These are phyloP conservation scores for Heterobasidion occidentale DNA, from an alignment of 1,284 basidiomycete genomes.

Conservation along the genomic window DNA sequence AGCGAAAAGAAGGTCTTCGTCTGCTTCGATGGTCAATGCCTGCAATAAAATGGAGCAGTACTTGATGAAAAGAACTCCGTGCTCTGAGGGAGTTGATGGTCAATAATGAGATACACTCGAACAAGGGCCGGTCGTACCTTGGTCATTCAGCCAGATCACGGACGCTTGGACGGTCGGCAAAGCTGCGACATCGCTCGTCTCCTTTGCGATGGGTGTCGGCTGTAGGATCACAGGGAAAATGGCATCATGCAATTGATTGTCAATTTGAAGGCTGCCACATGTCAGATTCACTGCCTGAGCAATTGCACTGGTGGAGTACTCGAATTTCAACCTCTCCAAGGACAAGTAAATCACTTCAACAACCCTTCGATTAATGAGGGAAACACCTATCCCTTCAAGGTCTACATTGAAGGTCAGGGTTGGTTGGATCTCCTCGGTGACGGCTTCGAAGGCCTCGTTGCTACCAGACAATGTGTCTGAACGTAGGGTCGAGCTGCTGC, in stretches of 20 bases:
- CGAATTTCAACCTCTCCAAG: conserved; percentile 74
- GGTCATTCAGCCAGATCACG: conserved; percentile 87
- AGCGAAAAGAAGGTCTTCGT: conserved; percentile 95
- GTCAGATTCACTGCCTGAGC: conserved; percentile 80
- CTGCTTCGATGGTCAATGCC: conserved; percentile 91
- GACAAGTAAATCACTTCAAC: conserved; percentile 90
- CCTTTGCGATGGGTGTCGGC: conserved; percentile 86
- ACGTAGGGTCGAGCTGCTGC: conserved; percentile 44
- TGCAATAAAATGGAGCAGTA: conserved; percentile 95
- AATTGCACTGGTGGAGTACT: conserved; percentile 78
- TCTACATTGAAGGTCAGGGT: conserved; percentile 69
- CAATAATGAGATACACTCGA: background rate
- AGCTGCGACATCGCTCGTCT: conserved; percentile 73
- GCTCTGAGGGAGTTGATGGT: conserved; percentile 44
- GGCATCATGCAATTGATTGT: conserved; percentile 97
- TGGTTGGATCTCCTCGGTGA: conserved; percentile 70
- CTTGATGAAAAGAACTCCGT: conserved; percentile 95
- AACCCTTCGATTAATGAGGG: conserved; percentile 83
- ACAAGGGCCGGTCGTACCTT: conserved; percentile 44
- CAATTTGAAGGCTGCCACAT: conserved; percentile 90
- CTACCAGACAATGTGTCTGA: conserved; percentile 66
- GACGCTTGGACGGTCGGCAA: conserved; percentile 90
- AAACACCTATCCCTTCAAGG: conserved; percentile 89
- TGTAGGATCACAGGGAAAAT: conserved; percentile 95
- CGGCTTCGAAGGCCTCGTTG: conserved; percentile 82